Conservation (phyloP, 108 stramenopile species). For the Discostella stelligeroides region DNA sequence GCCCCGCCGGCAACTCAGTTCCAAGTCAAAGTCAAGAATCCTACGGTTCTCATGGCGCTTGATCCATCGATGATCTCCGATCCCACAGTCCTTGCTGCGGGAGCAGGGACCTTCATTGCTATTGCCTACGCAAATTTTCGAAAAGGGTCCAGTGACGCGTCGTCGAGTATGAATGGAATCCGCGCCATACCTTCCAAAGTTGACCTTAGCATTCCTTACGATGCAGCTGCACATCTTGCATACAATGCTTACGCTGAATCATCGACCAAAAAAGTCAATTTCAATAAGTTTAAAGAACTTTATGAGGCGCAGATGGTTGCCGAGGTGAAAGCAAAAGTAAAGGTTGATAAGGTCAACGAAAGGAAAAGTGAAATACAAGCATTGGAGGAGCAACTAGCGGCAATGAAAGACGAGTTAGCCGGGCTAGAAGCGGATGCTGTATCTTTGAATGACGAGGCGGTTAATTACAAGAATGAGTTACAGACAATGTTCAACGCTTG, state of each 20-base stretch:
- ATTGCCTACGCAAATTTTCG: background rate
- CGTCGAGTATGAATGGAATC: conserved; percentile 1
- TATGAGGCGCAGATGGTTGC: conserved; percentile 52
- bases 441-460: conserved; percentile 1
- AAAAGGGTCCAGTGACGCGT: background rate
- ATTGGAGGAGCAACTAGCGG: background rate
- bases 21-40: background rate
- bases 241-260: conserved; percentile 32
- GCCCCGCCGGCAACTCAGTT: background rate
- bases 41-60: background rate
- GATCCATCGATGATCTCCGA: conserved; percentile 1
- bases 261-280: conserved; percentile 25
- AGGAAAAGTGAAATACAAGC: background rate
- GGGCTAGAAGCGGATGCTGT: background rate
- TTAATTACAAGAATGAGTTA: background rate
- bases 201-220: conserved; percentile 65
- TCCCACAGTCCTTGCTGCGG: conserved; percentile 1
- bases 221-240: conserved; percentile 54
- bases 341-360: conserved; percentile 9
- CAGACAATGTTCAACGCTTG: conserved; percentile 11
- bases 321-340: conserved; percentile 40
- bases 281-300: conserved; percentile 35
- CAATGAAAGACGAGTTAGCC: conserved; percentile 8
- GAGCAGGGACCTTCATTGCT: background rate
- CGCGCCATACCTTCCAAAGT: conserved; percentile 13